phyloP scores from a whole-genome alignment of 1,284 basidiomycete species.

The Salmacisia buchloeana region DNA sequence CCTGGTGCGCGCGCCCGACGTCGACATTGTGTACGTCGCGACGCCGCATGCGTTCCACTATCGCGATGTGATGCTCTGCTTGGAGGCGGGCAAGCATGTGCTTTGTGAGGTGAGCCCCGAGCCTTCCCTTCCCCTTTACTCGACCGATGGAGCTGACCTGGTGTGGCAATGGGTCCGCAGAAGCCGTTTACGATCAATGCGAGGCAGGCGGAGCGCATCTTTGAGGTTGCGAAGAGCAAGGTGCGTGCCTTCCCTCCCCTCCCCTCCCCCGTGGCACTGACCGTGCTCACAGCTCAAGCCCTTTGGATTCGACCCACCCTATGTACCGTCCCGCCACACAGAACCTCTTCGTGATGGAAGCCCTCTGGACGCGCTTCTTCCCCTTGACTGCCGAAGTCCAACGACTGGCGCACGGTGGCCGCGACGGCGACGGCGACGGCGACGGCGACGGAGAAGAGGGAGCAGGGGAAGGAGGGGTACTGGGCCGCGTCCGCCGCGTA shows the following conservation, averaged over 20 bases:
- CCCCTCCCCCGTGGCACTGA: not conserved
- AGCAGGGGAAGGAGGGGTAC: too few species aligned
- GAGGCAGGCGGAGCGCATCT: constrained; percentile 58
- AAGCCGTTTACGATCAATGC: constrained; percentile 55
- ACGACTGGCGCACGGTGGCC: constrained; percentile 24
- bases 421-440: too few species aligned
- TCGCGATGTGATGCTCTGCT: constrained; percentile 67
- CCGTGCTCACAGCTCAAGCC: constrained; percentile 6
- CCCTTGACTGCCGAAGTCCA: constrained; percentile 30
- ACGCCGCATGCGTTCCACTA: constrained; percentile 85
- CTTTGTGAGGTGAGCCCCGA: constrained; percentile 40
- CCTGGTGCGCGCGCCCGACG: constrained; percentile 66
- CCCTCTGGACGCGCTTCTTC: constrained; percentile 40
- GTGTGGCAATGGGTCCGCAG: constrained; percentile 25
- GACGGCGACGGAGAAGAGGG: too few species aligned
- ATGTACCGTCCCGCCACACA: not conserved
- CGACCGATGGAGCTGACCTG: not conserved
- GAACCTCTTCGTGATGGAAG: constrained; percentile 41
- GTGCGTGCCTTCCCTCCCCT: not conserved
- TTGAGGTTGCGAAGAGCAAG: constrained; percentile 62
- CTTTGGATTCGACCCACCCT: constrained; percentile 41
- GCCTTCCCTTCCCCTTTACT: not conserved
- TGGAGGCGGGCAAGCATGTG: constrained; percentile 76
- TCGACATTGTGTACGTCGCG: constrained; percentile 56
- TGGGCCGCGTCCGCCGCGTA: constrained; percentile 29